Evolutionary conservation across 345 rosid genomes (phyloP), one percentile per base, ranked within the genome.

Genomic region (Aurinia saxatilis): DNA sequence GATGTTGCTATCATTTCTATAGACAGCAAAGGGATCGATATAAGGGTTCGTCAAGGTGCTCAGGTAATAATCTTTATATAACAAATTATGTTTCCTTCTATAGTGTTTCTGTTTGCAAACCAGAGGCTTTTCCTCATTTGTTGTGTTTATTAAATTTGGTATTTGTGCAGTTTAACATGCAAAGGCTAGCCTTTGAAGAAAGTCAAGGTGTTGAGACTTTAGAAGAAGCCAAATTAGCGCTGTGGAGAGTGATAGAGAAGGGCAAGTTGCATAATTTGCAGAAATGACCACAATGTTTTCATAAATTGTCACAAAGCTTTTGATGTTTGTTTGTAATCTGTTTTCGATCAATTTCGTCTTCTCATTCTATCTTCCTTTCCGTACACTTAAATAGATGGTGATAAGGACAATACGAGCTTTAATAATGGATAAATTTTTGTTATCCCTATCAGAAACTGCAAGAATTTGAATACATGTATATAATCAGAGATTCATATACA

Each of bases 1-100:
- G 97, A 87, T 79, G 99, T 87, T 51, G 99, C 99, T 62, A 70
- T 93, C 15, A 90, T 90, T 68, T 93, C 97, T 60, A 81, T 93
- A 59, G 99, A 93, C 66, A 90, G 99, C 78, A 93, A 86, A 77
- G 99, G 99, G 47, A 79, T 76, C 5, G 96, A 93, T 73, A 67
- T 93, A 31, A 77, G 99, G 15, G 95, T 93, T 44, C 97, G 97
- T 37, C 97, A 87, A 75, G 97, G 99, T 30, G 96, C 96, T 65
- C 92, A 92, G 93, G 98, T 92, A 80, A 49, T 7, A 12, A 31
- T 50, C 19, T 8, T 15, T 62, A 11, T 53, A 12, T 44, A 60
- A 45, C 68, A n/a, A 49, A 27, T 36, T 11, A 17, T 52, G 36
- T 44, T 50, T 3, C 49, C n/a, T n/a, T n/a, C 27, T 31, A 15